Percentiles rank a stretch among this genome's conserved stretches.
Evolutionary conservation across 1,284 basidiomycete species (phyloP).

Genomic region (Trametes sp.): DNA sequence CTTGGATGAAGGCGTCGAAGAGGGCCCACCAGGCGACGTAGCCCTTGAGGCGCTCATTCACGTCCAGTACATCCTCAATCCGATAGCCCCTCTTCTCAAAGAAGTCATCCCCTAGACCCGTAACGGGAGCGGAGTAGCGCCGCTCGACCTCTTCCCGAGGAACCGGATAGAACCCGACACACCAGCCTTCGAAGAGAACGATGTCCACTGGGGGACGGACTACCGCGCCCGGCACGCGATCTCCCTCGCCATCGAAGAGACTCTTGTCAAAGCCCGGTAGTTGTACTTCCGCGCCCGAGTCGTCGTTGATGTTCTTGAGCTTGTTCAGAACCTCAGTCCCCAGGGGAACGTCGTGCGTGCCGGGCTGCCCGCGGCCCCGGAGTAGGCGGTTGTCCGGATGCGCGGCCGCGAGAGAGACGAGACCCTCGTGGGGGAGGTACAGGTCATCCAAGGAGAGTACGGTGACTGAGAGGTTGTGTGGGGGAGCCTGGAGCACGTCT

Average conservation of each 20-base stretch:
- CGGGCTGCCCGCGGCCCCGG: slow-evolving; percentile 84
- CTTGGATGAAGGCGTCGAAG: slow-evolving; percentile 78
- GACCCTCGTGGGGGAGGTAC: slow-evolving; percentile 74
- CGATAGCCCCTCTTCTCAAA: slow-evolving; percentile 46
- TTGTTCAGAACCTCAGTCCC: slow-evolving; percentile 60
- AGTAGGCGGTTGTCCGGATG: slow-evolving; percentile 72
- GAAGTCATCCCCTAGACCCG: slow-evolving; percentile 51
- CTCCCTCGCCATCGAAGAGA: slow-evolving; percentile 80
- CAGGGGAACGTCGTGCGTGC: slow-evolving; percentile 84
- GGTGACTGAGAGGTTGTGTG: slow-evolving; percentile 63
- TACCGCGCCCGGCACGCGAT: slow-evolving; percentile 62
- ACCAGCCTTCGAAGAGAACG: slow-evolving; percentile 91
- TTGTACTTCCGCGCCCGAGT: slow-evolving; percentile 45
- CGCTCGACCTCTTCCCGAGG: slow-evolving; percentile 52
- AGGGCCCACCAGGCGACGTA: slow-evolving; percentile 74
- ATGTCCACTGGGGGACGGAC: slow-evolving; percentile 73
- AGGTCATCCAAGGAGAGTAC: slow-evolving; percentile 88
- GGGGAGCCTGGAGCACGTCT: slow-evolving; percentile 53
- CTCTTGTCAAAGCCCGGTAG: slow-evolving; percentile 92
- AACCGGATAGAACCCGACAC: slow-evolving; percentile 76
- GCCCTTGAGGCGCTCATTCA: slow-evolving; percentile 65
- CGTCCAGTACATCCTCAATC: slow-evolving; percentile 58
- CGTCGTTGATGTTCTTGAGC: slow-evolving; percentile 57
- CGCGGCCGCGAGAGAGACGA: slow-evolving; percentile 59
- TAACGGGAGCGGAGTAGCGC: slow-evolving; percentile 43